phyloP scores from a whole-genome alignment of 1,284 basidiomycete species.

The Leccinum colubrinum region DNA sequence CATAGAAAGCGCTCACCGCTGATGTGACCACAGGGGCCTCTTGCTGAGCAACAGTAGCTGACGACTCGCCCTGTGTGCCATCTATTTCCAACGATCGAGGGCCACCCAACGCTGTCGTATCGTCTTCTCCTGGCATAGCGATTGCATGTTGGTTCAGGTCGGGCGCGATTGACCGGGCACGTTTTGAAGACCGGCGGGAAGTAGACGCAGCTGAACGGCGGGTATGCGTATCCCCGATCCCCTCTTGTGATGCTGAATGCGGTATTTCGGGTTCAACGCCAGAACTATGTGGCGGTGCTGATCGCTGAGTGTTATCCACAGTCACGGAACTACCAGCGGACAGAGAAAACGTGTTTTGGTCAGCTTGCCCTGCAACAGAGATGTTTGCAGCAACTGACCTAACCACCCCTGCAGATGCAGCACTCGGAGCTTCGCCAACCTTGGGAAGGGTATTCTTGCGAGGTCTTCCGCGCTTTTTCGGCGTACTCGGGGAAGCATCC shows the following conservation, averaged over 20 bases:
- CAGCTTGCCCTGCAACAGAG: neutral
- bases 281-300: neutral
- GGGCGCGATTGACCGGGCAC: neutral
- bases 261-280: neutral
- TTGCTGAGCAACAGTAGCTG: conserved; percentile 1
- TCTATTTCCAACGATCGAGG: neutral
- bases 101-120: neutral
- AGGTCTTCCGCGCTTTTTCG: conserved; percentile 37
- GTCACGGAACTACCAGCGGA: neutral
- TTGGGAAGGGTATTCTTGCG: conserved; percentile 24
- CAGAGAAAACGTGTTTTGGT: neutral
- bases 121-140: neutral
- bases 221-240: neutral
- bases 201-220: neutral
- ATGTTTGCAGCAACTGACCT: neutral
- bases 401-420: neutral
- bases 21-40: neutral
- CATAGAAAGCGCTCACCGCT: conserved; percentile 7
- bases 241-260: neutral
- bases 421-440: neutral
- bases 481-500: conserved; percentile 7
- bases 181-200: conserved; percentile 4
- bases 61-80: neutral
- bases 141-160: neutral
- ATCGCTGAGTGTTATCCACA: neutral